Conservation (phyloP, 441 rosid species). For the Arabidopsis hybrid region DNA sequence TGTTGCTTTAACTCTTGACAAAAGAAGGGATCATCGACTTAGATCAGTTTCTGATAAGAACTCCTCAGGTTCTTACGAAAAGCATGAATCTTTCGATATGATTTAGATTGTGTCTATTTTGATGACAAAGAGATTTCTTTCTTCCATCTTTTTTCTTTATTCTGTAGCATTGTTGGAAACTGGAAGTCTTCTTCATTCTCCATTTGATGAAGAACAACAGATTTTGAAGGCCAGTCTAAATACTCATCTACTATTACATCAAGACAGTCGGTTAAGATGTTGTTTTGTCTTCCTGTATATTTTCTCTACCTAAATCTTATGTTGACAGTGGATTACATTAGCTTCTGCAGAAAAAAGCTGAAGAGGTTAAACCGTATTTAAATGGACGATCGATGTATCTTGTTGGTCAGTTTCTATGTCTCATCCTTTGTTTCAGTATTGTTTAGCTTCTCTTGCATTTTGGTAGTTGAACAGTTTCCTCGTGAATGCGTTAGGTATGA, state of each 20-base stretch:
- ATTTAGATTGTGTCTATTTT: slow-evolving; percentile 1
- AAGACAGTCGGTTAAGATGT: slow-evolving; percentile 13
- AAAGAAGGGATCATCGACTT: slow-evolving; percentile 40
- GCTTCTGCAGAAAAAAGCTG: slow-evolving; percentile 71
- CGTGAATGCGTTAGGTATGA: slow-evolving; percentile 66
- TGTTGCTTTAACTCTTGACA: slow-evolving; percentile 49
- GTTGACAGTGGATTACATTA: slow-evolving; percentile 12
- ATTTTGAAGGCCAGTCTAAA: slow-evolving; percentile 62
- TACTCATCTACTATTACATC: slow-evolving; percentile 9
- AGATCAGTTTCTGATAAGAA: slow-evolving; percentile 51
- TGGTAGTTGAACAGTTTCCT: slow-evolving; percentile 20
- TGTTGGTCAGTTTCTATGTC: slow-evolving; percentile 75
- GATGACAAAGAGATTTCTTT: slow-evolving; percentile 27
- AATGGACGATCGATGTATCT: slow-evolving; percentile 81
- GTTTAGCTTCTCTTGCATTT: slow-evolving; percentile 17
- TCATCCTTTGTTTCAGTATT: slow-evolving; percentile 10
- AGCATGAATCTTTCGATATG: background rate
- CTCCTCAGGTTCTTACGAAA: slow-evolving; percentile 57
- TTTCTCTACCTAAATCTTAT: background rate
- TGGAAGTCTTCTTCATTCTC: slow-evolving; percentile 48
- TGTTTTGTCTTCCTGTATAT: background rate
- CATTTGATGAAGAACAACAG: slow-evolving; percentile 56
- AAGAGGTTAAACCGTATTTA: slow-evolving; percentile 71
- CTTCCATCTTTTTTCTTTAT: slow-evolving; percentile 15
- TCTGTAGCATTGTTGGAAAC: slow-evolving; percentile 71